A percentile compares a stretch with the other conserved stretches of the same genome.
These are phyloP conservation scores for Astrocystis sublimbata DNA, from an alignment of 495 filamentous ascomycete genomes.

Conservation along the genomic window DNA sequence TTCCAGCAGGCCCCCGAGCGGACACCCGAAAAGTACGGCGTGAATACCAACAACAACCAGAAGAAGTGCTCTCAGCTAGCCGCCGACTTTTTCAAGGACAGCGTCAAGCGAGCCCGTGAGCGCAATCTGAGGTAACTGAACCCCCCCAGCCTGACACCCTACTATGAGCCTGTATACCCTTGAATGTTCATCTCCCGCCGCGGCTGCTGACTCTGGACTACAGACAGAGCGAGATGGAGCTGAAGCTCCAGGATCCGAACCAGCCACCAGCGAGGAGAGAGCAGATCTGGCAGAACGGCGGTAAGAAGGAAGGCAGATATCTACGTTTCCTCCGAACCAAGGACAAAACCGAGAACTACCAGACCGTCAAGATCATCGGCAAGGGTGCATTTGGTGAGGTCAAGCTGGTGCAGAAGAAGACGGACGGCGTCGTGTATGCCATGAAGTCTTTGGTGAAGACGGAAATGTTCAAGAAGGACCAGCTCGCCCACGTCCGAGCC, in stretches of 20 bases:
- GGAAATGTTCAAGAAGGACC: slow-evolving; percentile 99
- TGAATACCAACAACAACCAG: slow-evolving; percentile 62
- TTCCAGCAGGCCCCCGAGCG: slow-evolving; percentile 65
- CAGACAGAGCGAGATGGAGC: slow-evolving; percentile 89
- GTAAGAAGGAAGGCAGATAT: slow-evolving; percentile 84
- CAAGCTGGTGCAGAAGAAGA: slow-evolving; percentile 91
- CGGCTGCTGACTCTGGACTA: slow-evolving; percentile 9
- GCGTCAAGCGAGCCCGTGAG: slow-evolving; percentile 86
- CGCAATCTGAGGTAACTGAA: slow-evolving; percentile 85
- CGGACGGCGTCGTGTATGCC: slow-evolving; percentile 96
- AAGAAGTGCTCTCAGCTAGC: slow-evolving; percentile 77
- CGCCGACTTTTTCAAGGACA: slow-evolving; percentile 92
- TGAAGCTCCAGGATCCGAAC: slow-evolving; percentile 70
- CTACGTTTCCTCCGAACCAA: slow-evolving; percentile 92
- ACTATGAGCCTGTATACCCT: slow-evolving; percentile 3
- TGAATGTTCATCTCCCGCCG: slow-evolving; percentile 2
- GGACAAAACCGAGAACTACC: slow-evolving; percentile 88
- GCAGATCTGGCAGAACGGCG: slow-evolving; percentile 72
- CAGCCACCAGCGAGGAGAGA: slow-evolving; percentile 74
- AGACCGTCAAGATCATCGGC: slow-evolving; percentile 94
- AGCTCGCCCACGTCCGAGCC: slow-evolving; percentile 96
- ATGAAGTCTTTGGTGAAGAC: slow-evolving; percentile 98
- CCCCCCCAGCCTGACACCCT: too few species aligned
- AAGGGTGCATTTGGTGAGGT: slow-evolving; percentile 99
- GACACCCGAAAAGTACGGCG: slow-evolving; percentile 73